phyloP scores from a whole-genome alignment of 352 stramenopile genomes.

The Pilasporangium apinafurcum region DNA sequence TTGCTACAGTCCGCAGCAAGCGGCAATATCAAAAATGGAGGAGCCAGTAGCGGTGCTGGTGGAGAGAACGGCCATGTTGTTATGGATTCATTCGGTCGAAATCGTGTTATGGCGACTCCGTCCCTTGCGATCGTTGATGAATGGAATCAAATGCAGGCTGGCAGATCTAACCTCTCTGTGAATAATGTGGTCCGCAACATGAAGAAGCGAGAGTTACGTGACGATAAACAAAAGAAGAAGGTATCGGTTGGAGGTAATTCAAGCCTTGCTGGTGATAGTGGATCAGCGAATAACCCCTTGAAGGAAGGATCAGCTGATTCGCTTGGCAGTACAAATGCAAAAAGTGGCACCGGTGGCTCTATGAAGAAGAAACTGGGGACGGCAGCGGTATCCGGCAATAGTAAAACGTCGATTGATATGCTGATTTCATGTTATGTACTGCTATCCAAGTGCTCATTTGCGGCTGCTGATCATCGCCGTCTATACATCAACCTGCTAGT shows the following conservation, averaged over 20 bases:
- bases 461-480: slow-evolving; percentile 57
- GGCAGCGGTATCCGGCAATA: neutral
- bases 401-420: slow-evolving; percentile 70
- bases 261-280: slow-evolving; percentile 9
- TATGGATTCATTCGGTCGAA: slow-evolving; percentile 70
- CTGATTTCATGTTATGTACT: slow-evolving; percentile 76
- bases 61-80: slow-evolving; percentile 27
- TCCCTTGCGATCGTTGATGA: slow-evolving; percentile 80
- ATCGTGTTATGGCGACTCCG: slow-evolving; percentile 85
- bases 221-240: slow-evolving; percentile 70
- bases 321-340: neutral
- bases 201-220: slow-evolving; percentile 40
- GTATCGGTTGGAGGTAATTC: neutral
- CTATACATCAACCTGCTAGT: slow-evolving; percentile 81
- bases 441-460: slow-evolving; percentile 76
- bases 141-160: slow-evolving; percentile 66
- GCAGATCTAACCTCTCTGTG: slow-evolving; percentile 67
- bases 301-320: slow-evolving; percentile 12
- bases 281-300: slow-evolving; percentile 3
- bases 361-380: slow-evolving; percentile 8
- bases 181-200: slow-evolving; percentile 76
- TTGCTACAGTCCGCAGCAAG: slow-evolving; percentile 48
- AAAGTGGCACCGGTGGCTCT: neutral
- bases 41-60: slow-evolving; percentile 12
- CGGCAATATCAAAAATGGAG: slow-evolving; percentile 5